Conservation (phyloP, 1,284 basidiomycete species). For the Tilletia walkeri region DNA sequence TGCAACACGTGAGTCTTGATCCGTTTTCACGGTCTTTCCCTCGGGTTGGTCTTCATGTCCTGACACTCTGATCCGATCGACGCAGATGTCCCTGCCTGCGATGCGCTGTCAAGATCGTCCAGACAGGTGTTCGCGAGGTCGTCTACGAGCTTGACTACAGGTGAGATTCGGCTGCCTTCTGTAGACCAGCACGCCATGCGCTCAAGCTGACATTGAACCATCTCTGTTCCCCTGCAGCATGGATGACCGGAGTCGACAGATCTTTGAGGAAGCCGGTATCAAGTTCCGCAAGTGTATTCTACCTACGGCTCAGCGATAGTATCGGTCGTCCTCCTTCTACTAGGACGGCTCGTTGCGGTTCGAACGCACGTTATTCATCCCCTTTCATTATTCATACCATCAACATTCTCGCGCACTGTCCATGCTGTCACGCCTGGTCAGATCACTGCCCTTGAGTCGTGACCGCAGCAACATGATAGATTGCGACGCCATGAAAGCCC, state of each 20-base stretch:
- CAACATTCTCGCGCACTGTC: too few relatives aligned
- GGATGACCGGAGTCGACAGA: slow-evolving; percentile 59
- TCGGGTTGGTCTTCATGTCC: too few relatives aligned
- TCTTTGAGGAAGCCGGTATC: slow-evolving; percentile 57
- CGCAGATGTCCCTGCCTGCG: slow-evolving; percentile 89
- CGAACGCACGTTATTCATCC: too few relatives aligned
- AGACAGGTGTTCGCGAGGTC: slow-evolving; percentile 86
- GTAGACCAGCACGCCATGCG: slow-evolving; percentile 88
- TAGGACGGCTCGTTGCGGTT: too few relatives aligned
- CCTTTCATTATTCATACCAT: too few relatives aligned
- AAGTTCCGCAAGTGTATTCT: slow-evolving; percentile 44
- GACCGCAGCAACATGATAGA: too few relatives aligned
- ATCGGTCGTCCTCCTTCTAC: too few relatives aligned
- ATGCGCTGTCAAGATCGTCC: slow-evolving; percentile 95
- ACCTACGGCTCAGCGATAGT: slow-evolving; percentile 1
- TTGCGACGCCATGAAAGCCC: too few relatives aligned
- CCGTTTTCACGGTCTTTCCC: neutral
- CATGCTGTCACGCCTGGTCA: too few relatives aligned
- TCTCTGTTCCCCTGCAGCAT: slow-evolving; percentile 70
- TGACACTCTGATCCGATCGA: neutral
- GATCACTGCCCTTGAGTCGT: too few relatives aligned
- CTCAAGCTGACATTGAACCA: slow-evolving; percentile 86
- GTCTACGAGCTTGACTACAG: slow-evolving; percentile 89
- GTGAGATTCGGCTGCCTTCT: neutral
- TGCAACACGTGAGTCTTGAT: slow-evolving; percentile 66